Percentiles rank a stretch among this genome's conserved stretches.
Conservation (phyloP, 2,329 filamentous ascomycete genomes). For the Dothidotthia symphoricarpi region DNA sequence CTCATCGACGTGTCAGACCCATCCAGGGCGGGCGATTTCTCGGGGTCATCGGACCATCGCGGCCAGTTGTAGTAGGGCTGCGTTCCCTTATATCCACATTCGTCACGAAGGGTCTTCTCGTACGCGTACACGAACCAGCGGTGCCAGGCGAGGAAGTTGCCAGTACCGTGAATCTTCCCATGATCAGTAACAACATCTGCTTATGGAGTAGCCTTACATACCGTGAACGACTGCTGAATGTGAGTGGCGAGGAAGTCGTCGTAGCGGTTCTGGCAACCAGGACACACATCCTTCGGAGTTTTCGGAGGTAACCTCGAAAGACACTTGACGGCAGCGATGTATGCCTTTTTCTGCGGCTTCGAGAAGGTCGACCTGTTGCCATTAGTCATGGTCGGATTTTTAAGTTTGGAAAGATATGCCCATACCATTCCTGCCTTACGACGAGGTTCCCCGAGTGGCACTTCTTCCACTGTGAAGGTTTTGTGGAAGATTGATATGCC, state of each 20-base stretch:
- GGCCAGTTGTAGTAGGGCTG: constrained; percentile 37
- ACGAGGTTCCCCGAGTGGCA: constrained; percentile 43
- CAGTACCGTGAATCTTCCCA: constrained; percentile 25
- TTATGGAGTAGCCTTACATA: constrained; percentile 4
- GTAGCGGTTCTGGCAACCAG: constrained; percentile 30
- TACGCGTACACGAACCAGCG: constrained; percentile 30
- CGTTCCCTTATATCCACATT: constrained; percentile 31
- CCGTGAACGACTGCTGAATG: constrained; percentile 29
- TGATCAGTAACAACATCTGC: neutral
- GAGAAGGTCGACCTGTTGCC: constrained; percentile 24
- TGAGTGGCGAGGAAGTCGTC: constrained; percentile 36
- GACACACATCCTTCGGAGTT: constrained; percentile 24
- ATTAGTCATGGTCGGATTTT: constrained; percentile 3
- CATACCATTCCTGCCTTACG: constrained; percentile 47
- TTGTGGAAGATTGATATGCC: constrained; percentile 23
- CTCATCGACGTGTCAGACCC: constrained; percentile 49
- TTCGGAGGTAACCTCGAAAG: constrained; percentile 25
- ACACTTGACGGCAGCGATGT: constrained; percentile 34
- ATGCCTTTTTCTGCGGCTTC: constrained; percentile 26
- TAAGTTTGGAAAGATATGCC: neutral
- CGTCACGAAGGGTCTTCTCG: constrained; percentile 29
- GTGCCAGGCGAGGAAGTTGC: constrained; percentile 32
- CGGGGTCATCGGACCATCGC: constrained; percentile 25
- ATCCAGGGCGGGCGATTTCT: constrained; percentile 54
- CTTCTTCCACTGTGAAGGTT: constrained; percentile 22